Evolutionary conservation across 441 rosid genomes (phyloP).

Genomic region (Populus hybrid): DNA sequence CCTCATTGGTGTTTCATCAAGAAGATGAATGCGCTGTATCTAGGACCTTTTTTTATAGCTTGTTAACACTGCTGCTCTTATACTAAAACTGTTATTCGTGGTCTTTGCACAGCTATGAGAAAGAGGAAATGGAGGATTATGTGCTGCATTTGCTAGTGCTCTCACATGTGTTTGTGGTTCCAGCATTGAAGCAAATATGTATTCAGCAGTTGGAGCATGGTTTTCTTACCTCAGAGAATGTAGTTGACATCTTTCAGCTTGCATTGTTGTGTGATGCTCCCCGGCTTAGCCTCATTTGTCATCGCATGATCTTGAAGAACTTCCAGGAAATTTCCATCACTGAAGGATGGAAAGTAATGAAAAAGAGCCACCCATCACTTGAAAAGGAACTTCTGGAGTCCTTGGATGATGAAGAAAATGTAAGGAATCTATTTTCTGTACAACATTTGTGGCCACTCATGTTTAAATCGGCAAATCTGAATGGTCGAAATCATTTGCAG

Average conservation of each 20-base stretch:
- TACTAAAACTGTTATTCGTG: conserved; percentile 10
- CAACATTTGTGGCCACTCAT: neutral
- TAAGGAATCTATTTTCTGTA: conserved; percentile 21
- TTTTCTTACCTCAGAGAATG: conserved; percentile 62
- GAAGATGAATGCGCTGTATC: neutral
- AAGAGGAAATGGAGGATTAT: conserved; percentile 66
- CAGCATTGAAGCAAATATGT: conserved; percentile 60
- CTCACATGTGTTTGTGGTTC: conserved; percentile 71
- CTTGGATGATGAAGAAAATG: conserved; percentile 49
- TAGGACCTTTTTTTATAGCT: neutral
- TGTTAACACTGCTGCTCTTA: neutral
- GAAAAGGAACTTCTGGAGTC: conserved; percentile 60
- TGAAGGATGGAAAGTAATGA: conserved; percentile 80
- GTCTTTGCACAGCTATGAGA: conserved; percentile 55
- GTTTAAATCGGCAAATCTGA: neutral
- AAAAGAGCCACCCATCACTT: conserved; percentile 67
- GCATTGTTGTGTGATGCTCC: conserved; percentile 85
- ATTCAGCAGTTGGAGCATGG: conserved; percentile 49
- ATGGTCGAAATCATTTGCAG: conserved; percentile 28
- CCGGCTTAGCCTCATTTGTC: conserved; percentile 61
- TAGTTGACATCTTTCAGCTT: conserved; percentile 73
- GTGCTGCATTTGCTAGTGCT: conserved; percentile 64
- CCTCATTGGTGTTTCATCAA: neutral
- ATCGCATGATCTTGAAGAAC: conserved; percentile 56
- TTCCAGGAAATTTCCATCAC: conserved; percentile 49